A percentile compares a stretch with the other conserved stretches of the same genome.
Evolutionary conservation across 345 rosid genomes (phyloP).

Genomic region (Brassica cretica): DNA sequence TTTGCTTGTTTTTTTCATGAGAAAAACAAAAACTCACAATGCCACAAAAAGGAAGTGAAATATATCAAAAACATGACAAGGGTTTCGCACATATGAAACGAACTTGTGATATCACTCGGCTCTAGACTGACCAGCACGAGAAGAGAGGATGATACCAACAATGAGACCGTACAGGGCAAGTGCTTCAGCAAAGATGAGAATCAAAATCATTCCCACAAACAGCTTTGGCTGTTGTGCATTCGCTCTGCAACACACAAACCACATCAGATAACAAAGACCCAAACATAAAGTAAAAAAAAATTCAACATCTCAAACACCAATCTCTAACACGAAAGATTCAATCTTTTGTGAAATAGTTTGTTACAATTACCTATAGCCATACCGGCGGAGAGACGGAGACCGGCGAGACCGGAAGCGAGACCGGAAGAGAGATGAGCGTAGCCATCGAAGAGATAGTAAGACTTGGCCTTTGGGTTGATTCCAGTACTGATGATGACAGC

Average conservation of each 20-base stretch:
- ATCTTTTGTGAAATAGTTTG: not conserved
- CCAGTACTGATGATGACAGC: conserved; percentile 87
- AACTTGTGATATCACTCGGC: conserved; percentile 48
- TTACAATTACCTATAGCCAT: conserved; percentile 40
- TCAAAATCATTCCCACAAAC: conserved; percentile 94
- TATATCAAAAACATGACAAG: conserved; percentile 30
- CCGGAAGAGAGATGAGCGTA: conserved; percentile 78
- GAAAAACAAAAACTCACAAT: conserved; percentile 30
- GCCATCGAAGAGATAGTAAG: conserved; percentile 78
- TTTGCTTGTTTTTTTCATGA: conserved; percentile 28
- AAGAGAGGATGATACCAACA: conserved; percentile 91
- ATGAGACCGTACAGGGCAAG: conserved; percentile 90
- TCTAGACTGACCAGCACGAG: conserved; percentile 94
- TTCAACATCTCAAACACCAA: not conserved
- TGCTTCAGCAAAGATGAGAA: conserved; percentile 94
- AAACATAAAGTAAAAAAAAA: not conserved
- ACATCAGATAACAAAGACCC: not conserved
- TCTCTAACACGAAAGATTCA: not conserved
- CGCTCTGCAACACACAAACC: conserved; percentile 53
- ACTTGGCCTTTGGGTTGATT: conserved; percentile 79
- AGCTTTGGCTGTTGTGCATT: conserved; percentile 94
- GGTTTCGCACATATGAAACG: not conserved
- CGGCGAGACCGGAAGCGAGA: conserved; percentile 50
- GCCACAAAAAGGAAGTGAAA: conserved; percentile 1
- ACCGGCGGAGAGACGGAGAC: conserved; percentile 44